Conservation (phyloP, 1,284 basidiomycete species). For the Melampsora americana region DNA sequence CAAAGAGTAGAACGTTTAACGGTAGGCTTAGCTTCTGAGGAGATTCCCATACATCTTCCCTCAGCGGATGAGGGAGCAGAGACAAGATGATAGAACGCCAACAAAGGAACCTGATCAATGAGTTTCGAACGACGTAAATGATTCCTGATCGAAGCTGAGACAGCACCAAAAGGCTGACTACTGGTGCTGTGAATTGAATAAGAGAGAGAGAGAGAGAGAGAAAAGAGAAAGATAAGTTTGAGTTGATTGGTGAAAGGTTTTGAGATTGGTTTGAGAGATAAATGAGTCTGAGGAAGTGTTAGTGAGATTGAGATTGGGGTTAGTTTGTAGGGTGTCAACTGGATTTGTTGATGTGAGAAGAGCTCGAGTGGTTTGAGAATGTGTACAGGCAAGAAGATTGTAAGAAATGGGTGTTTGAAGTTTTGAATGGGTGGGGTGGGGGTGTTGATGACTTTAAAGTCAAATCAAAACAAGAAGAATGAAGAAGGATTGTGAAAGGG, state of each 20-base stretch:
- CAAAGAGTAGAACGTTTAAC: constrained; percentile 52
- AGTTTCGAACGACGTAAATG: constrained; percentile 47
- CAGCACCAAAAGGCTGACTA: constrained; percentile 51
- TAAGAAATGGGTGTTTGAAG: too few relatives aligned
- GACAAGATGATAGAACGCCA: constrained; percentile 49
- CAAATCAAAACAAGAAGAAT: too few relatives aligned
- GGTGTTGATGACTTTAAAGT: too few relatives aligned
- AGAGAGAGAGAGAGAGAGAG: neutral
- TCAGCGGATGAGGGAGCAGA: constrained; percentile 47
- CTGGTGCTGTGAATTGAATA: constrained; percentile 46
- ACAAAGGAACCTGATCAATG: constrained; percentile 45
- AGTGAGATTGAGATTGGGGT: too few relatives aligned
- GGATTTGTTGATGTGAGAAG: too few relatives aligned
- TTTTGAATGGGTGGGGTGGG: too few relatives aligned
- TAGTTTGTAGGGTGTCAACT: too few relatives aligned
- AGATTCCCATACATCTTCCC: constrained; percentile 49
- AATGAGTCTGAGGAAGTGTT: too few relatives aligned
- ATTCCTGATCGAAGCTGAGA: constrained; percentile 50
- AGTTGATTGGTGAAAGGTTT: neutral
- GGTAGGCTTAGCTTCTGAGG: constrained; percentile 49
- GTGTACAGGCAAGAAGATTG: too few relatives aligned
- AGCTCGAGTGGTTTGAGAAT: too few relatives aligned
- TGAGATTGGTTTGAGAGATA: too few relatives aligned
- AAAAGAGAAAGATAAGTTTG: neutral
- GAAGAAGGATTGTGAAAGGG: too few relatives aligned